These are phyloP conservation scores for Termitomyces titanicus DNA, from an alignment of 768 basidiomycete species.

Conservation along the genomic window DNA sequence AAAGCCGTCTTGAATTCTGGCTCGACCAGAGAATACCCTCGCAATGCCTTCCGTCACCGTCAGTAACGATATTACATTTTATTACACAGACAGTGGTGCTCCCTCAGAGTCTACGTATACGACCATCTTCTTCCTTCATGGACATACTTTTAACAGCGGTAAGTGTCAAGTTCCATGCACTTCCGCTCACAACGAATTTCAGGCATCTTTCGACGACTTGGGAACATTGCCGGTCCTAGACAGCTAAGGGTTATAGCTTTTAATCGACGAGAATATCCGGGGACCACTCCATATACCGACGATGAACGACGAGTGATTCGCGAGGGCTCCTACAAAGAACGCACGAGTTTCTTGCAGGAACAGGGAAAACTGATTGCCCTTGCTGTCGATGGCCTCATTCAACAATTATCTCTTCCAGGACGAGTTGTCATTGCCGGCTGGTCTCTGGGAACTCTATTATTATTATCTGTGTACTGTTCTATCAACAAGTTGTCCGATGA, in stretches of 20 bases:
- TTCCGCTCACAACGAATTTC: background rate
- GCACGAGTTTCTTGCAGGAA: constrained; percentile 16
- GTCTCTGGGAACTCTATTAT: constrained; percentile 26
- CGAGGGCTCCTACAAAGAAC: constrained; percentile 14
- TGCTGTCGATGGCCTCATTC: constrained; percentile 23
- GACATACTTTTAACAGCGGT: constrained; percentile 15
- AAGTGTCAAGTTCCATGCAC: constrained; percentile 12
- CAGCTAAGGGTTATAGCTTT: constrained; percentile 24
- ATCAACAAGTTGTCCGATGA: constrained; percentile 16
- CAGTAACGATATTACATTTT: constrained; percentile 9
- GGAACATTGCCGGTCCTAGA: constrained; percentile 12
- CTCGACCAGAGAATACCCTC: background rate
- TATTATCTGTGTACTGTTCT: constrained; percentile 17
- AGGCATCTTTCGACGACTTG: constrained; percentile 24
- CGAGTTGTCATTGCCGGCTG: constrained; percentile 22
- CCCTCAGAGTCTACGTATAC: constrained; percentile 14
- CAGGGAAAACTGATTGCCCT: constrained; percentile 27
- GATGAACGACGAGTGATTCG: constrained; percentile 18
- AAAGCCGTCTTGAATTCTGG: background rate
- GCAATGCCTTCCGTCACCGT: constrained; percentile 2
- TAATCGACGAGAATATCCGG: constrained; percentile 33
- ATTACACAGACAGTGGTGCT: constrained; percentile 26
- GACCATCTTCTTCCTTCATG: constrained; percentile 27
- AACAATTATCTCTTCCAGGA: constrained; percentile 13
- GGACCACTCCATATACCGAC: constrained; percentile 25